phyloP scores from a whole-genome alignment of 306 rosid genomes.

The Vigna hirtella region DNA sequence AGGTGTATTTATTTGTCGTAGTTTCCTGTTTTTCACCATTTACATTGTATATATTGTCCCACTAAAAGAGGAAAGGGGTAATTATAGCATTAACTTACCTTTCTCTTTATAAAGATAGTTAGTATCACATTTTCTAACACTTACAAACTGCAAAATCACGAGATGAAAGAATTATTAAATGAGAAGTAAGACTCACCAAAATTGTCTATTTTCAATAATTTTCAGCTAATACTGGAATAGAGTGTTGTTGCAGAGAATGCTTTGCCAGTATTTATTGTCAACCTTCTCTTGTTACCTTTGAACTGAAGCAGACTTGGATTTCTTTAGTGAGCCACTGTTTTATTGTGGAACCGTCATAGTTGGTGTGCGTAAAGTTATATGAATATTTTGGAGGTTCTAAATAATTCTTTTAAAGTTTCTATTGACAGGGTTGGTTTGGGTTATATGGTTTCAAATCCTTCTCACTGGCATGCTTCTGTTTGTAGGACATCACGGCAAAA shows the following conservation, averaged over 20 bases:
- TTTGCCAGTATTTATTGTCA: neutral
- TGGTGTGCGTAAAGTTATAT: slow-evolving; percentile 10
- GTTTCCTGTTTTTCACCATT: slow-evolving; percentile 17
- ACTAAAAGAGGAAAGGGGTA: slow-evolving; percentile 23
- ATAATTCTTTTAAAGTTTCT: neutral
- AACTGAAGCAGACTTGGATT: slow-evolving; percentile 18
- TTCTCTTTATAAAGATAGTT: neutral
- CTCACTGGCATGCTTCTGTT: slow-evolving; percentile 36
- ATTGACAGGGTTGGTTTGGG: neutral
- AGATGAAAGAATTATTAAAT: too few species aligned
- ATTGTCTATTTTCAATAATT: too few species aligned
- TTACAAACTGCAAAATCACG: neutral
- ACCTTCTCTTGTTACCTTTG: slow-evolving; percentile 15
- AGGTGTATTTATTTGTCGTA: slow-evolving; percentile 23
- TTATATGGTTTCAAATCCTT: slow-evolving; percentile 32
- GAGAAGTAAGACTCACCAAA: too few species aligned
- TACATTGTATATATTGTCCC: neutral
- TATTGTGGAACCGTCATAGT: slow-evolving; percentile 7
- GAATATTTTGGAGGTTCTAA: neutral
- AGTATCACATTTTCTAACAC: neutral
- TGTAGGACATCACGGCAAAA: slow-evolving; percentile 81
- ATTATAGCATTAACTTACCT: slow-evolving; percentile 14
- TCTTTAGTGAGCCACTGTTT: slow-evolving; percentile 5
- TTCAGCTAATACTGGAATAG: too few species aligned
- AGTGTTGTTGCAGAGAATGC: neutral